Conservation (phyloP, 2,329 filamentous ascomycete genomes). For the Cytospora mali region DNA sequence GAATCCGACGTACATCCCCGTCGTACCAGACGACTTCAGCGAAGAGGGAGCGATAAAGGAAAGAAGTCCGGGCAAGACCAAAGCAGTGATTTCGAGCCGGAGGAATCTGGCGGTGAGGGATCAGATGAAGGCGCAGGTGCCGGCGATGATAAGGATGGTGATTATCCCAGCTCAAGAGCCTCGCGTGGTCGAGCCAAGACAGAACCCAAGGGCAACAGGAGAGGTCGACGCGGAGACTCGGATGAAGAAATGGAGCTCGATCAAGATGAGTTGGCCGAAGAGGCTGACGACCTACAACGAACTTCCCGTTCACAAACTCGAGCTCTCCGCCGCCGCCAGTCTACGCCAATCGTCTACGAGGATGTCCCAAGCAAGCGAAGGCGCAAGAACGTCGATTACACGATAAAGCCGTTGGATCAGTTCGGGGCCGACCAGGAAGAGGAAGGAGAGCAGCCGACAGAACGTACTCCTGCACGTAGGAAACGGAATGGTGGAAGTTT, state of each 20-base stretch:
- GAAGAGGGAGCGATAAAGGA: conserved; percentile 38
- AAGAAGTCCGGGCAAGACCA: conserved; percentile 53
- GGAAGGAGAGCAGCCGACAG: conserved; percentile 63
- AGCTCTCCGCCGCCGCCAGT: conserved; percentile 50
- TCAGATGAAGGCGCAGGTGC: conserved; percentile 40
- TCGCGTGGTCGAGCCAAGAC: conserved; percentile 49
- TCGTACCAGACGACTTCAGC: conserved; percentile 17
- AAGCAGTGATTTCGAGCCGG: conserved; percentile 65
- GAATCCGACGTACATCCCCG: conserved; percentile 29
- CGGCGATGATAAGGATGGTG: conserved; percentile 47
- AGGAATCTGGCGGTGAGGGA: conserved; percentile 58
- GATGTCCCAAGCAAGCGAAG: conserved; percentile 52
- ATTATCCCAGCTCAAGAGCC: conserved; percentile 52
- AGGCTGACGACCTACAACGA: conserved; percentile 63
- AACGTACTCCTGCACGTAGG: conserved; percentile 69
- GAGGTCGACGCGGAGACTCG: conserved; percentile 53
- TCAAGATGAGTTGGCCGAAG: conserved; percentile 66
- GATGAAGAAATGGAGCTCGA: conserved; percentile 62
- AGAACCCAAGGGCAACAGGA: conserved; percentile 47
- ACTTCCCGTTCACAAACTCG: conserved; percentile 53
- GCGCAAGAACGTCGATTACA: conserved; percentile 75
- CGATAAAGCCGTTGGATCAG: conserved; percentile 76
- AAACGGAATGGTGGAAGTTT: conserved; percentile 64
- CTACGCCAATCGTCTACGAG: conserved; percentile 63
- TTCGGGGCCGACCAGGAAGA: conserved; percentile 72